Base-by-base conservation (phyloP, 805 yeast species). In the Grigorovia transvaalensis region DNA sequence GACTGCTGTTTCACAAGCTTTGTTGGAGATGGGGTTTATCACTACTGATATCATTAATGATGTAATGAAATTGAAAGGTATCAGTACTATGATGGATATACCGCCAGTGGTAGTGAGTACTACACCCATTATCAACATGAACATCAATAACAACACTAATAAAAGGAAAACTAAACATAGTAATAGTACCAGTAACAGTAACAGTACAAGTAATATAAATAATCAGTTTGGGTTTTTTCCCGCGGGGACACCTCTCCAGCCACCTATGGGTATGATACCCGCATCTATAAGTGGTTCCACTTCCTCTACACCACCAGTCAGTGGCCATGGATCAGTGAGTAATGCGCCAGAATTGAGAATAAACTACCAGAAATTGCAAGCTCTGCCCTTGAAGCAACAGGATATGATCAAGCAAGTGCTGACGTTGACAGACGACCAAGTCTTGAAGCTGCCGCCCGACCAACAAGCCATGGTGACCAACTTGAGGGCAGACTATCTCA, bases 11-110 rank as follows among this genome's bases (percentile, higher is more conserved):
- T 80, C 90, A 0, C 93, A 85, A 63, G 85, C 89, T 2, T 70
- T 85, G 55, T 68, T 85, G 18, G 72, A 84, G 47, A 85, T 85
- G 90, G 95, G 93, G 0, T 74, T 85, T 45, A 79, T 85, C 20
- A 86, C 84, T 62, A 73, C 75, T 42, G 81, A 79, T 46, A 84
- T 82, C n/a, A 79, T 85, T n/a, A 74, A 74, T 40, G 78, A 80
- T 54, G 79, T 86, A 4, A 57, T 60, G 61, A 64, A 59, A 50
- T 53, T 54, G 9, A 29, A 41, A 30, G 42, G 33, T 46, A 15
- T 27, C 29, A 52, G 51, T 47, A 57, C 38, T 11, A 33, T 33
- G 38, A 52, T 43, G 29, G 45, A 13, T 15, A 17, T 44, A 15
- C 17, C 35, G 6, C 5, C 46, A 44, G 9, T 30, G 3, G 15